These are phyloP conservation scores for Termitomyces sp. DNA, from an alignment of 768 basidiomycete genomes.

Conservation along the genomic window DNA sequence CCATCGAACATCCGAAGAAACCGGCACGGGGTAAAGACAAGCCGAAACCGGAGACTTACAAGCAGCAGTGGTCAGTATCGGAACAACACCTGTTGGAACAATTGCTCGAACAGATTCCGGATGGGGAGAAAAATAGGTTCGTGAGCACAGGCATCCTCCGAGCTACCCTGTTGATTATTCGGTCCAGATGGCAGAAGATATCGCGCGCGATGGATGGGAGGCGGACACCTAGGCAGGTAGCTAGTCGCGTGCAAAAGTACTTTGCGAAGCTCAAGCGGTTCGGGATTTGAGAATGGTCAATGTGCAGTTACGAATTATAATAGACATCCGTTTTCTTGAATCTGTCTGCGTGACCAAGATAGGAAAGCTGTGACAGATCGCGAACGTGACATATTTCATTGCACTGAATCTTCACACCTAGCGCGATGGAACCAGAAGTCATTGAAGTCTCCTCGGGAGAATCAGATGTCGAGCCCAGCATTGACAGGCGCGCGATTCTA, in stretches of 20 bases:
- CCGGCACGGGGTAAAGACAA: conserved; percentile 21
- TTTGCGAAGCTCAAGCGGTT: conserved; percentile 79
- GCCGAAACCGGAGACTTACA: conserved; percentile 70
- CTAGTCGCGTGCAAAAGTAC: conserved; percentile 85
- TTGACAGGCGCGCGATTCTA: conserved; percentile 49
- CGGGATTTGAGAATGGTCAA: conserved; percentile 27
- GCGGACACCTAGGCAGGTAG: conserved; percentile 79
- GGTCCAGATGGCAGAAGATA: conserved; percentile 69
- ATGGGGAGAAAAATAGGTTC: conserved; percentile 69
- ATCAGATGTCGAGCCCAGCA: conserved; percentile 17
- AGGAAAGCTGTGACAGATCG: conserved; percentile 3
- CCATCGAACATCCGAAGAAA: neutral
- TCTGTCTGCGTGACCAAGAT: neutral
- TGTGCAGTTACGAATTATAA: no score
- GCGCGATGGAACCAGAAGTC: conserved; percentile 20
- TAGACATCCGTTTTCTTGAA: no score
- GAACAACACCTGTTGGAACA: conserved; percentile 77
- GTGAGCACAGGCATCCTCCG: conserved; percentile 12
- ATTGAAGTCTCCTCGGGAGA: conserved; percentile 32
- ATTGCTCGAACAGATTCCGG: conserved; percentile 69
- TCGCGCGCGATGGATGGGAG: conserved; percentile 75
- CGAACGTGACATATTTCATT: conserved; percentile 12
- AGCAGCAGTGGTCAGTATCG: conserved; percentile 69
- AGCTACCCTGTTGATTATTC: neutral
- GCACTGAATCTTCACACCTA: neutral